Evolutionary conservation across 371 early-diverging fungal species (phyloP), one percentile per base, ranked within the genome.

Genomic region (Mortierella polycephala): DNA sequence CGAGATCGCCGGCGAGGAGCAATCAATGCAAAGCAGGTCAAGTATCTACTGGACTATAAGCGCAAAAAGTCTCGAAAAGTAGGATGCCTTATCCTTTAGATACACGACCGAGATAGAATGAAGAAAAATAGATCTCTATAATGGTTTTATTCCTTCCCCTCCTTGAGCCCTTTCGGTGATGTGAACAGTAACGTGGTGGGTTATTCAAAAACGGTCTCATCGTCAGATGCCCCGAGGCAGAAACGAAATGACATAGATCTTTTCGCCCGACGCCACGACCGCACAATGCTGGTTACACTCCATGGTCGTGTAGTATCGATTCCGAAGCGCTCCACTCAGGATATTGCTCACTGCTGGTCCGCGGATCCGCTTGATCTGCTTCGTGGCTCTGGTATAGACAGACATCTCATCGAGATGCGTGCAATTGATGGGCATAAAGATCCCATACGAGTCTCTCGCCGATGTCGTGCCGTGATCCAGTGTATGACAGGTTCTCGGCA

Each of bases 1-100:
- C 85, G 95, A 52, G 81, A 81, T 41, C 87, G 88, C 45, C 85
- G 95, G 46, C 84, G 93, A 44, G 95, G 95, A 0, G 94, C 94
- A 0, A 88, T 95, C 67, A 95, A 95, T 66, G 86, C 88, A 52
- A 83, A 85, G 8, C 95, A 95, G 69, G 83, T 94, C 51, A 82
- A 84, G 16, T 94, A 86, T 67, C 75, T 91, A 20, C 89, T 90
- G 71, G 75, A 81, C 20, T 93, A 94, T 72, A 86, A 86, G 40
- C 64, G 44, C 12, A 69, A 49, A 55, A 53, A 21, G 44, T 46
- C 63, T 9, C 66, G 63, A 23, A 70, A 70, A 18, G n/a, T 23
- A 51, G 59, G 67, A 49, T 75, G 75, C 56, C 45, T 40, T 51
- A 75, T 75, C 57, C 37, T 70, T 21, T 75, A 62, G 42, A 30